Evolutionary conservation across 73 alveolate species (phyloP).

Genomic region (Paramecium primaurelia): DNA sequence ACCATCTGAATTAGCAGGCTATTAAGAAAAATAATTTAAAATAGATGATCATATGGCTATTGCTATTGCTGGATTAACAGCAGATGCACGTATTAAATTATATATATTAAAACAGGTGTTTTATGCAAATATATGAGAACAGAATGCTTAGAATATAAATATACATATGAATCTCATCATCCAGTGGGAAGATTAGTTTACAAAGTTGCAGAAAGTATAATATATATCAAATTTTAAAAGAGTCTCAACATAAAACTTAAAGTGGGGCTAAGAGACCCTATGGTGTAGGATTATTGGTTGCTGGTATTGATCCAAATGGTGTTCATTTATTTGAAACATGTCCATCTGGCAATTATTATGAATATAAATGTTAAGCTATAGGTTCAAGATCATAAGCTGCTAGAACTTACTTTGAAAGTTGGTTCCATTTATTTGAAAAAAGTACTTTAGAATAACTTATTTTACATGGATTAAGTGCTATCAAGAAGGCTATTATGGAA

Average conservation of each 20-base stretch:
- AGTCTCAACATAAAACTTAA: slow-evolving; percentile 89
- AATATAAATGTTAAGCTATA: slow-evolving; percentile 80
- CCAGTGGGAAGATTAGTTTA: slow-evolving; percentile 84
- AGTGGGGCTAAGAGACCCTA: slow-evolving; percentile 95
- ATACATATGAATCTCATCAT: slow-evolving; percentile 85
- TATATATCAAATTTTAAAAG: neutral
- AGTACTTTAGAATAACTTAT: slow-evolving; percentile 16
- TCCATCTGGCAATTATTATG: slow-evolving; percentile 96
- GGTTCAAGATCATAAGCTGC: slow-evolving; percentile 94
- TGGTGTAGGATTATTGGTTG: slow-evolving; percentile 96
- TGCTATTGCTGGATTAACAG: slow-evolving; percentile 97
- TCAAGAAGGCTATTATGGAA: slow-evolving; percentile 51
- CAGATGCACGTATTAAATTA: slow-evolving; percentile 93
- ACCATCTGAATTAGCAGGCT: slow-evolving; percentile 87
- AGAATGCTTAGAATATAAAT: slow-evolving; percentile 90
- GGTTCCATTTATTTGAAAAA: slow-evolving; percentile 80
- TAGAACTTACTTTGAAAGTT: slow-evolving; percentile 91
- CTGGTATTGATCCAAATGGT: slow-evolving; percentile 90
- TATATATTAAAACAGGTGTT: slow-evolving; percentile 80
- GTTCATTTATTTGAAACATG: slow-evolving; percentile 96
- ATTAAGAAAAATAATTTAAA: slow-evolving; percentile 89
- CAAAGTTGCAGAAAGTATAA: slow-evolving; percentile 81
- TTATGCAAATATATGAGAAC: slow-evolving; percentile 92
- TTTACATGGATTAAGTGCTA: slow-evolving; percentile 54
- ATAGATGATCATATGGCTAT: slow-evolving; percentile 97